Conservation (phyloP, 352 stramenopile species). For the Blastocystis hominis region DNA sequence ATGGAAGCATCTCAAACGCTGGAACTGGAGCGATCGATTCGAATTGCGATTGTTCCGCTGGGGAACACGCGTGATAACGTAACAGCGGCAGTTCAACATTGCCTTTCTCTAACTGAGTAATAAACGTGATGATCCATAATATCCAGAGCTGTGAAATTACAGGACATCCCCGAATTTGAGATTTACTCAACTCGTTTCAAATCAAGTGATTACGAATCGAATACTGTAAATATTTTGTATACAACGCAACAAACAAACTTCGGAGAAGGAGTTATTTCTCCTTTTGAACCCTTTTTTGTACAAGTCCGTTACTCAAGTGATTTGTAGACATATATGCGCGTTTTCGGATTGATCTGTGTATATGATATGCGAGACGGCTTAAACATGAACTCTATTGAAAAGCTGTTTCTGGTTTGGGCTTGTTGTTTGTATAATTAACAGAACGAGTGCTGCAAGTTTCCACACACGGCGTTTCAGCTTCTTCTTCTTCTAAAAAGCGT, state of each 20-base stretch:
- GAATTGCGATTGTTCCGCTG: not conserved
- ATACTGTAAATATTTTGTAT: not conserved
- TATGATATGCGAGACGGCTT: slow-evolving; percentile 7
- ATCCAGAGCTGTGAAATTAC: not conserved
- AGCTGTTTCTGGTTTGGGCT: slow-evolving; percentile 1
- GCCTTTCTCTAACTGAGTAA: not conserved
- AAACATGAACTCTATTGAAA: not conserved
- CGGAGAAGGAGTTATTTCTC: not conserved
- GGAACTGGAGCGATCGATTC: not conserved
- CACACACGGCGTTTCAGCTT: not conserved
- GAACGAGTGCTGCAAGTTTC: slow-evolving; percentile 31
- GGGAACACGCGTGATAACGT: slow-evolving; percentile 9
- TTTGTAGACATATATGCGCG: not conserved
- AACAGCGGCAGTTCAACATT: not conserved
- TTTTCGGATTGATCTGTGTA: not conserved
- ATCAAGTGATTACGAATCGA: not conserved
- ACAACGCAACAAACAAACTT: slow-evolving; percentile 24
- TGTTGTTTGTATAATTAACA: not conserved
- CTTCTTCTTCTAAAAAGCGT: not conserved
- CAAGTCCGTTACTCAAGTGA: not conserved
- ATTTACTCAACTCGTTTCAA: not conserved
- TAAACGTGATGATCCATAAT: not conserved
- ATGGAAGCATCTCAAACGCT: not conserved
- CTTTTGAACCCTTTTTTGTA: slow-evolving; percentile 6
- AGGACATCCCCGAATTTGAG: slow-evolving; percentile 3